phyloP scores from a whole-genome alignment of 2,329 filamentous ascomycete species.

The Penicillium sp. region DNA sequence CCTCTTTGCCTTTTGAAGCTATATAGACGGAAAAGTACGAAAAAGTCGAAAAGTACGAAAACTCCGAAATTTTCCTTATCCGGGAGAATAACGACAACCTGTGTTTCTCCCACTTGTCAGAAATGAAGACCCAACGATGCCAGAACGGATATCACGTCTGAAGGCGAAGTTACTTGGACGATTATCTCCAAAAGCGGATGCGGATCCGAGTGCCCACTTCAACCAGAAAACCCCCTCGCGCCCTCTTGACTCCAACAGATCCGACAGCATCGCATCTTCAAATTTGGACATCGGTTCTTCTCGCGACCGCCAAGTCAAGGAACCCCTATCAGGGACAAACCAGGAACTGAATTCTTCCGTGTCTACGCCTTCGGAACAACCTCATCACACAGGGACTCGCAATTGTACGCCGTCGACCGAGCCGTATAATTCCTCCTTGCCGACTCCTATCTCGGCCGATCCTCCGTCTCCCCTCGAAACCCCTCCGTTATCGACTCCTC shows the following conservation, averaged over 20 bases:
- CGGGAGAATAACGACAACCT: background rate
- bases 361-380: slow-evolving; percentile 11
- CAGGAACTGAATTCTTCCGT: slow-evolving; percentile 5
- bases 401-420: slow-evolving; percentile 14
- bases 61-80: background rate
- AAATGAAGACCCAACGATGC: slow-evolving; percentile 25
- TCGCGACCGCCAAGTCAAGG: slow-evolving; percentile 9
- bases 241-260: slow-evolving; percentile 22
- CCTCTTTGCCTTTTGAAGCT: background rate
- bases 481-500: slow-evolving; percentile 18
- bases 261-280: slow-evolving; percentile 25
- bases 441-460: slow-evolving; percentile 23
- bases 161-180: slow-evolving; percentile 38
- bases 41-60: background rate
- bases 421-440: slow-evolving; percentile 20
- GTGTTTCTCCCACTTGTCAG: background rate
- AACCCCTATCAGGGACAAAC: slow-evolving; percentile 2
- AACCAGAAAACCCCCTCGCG: slow-evolving; percentile 18
- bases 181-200: slow-evolving; percentile 32
- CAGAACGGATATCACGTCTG: slow-evolving; percentile 33
- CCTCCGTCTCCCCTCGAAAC: slow-evolving; percentile 17
- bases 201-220: slow-evolving; percentile 26
- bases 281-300: slow-evolving; percentile 13
- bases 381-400: slow-evolving; percentile 7
- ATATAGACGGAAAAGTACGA: background rate